Evolutionary conservation across 495 filamentous ascomycete genomes (phyloP), one percentile per base, ranked within the genome.

Genomic region (Penicillium atrosanguineum): DNA sequence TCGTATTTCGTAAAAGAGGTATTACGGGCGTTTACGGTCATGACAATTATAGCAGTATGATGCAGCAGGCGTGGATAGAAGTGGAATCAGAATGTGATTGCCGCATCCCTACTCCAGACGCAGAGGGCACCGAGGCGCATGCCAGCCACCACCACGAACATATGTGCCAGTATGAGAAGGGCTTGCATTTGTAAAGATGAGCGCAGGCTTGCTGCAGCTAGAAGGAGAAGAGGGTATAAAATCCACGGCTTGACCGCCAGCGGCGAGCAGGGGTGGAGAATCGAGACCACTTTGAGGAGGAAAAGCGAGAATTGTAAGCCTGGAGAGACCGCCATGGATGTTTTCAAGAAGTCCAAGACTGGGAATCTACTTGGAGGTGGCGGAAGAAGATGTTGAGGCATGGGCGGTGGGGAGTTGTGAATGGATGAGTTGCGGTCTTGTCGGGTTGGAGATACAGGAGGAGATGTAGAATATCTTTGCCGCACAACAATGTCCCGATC

Each of bases 181-280:
- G 57, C 23, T 45, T 76, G 73, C 7, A 64, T 23, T 2, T 45
- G 50, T 6, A 69, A 16, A 21, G 49, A 65, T 7, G 54, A 45
- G 9, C 61, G 56, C 9, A 81, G 57, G 40, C 85, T 82, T 5
- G 87, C 50, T 0, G 77, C 76, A 18, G 86, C 85, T 6, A 87
- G 56, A 15, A 72, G 62, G 6, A 89, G 65, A 16, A 90, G 64
- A 28, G 85, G 81, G 58, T 87, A 89, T 26, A 76, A 69, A 23
- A 87, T 65, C 73, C 73, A 80, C 5, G 82, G 72, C 42, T 79
- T 81, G 11, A 79, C 75, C 1, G 80, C 80, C n/a, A 80, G 67
- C 0, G 87, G 87, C 14, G 73, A 73, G 66, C 87, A 91, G 6
- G 83, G 79, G 48, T 77, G 69, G 11, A 78, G 77, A 1, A 83